Base-by-base conservation (phyloP, 2,329 filamentous ascomycete species). In the Grosmannia clavigera region DNA sequence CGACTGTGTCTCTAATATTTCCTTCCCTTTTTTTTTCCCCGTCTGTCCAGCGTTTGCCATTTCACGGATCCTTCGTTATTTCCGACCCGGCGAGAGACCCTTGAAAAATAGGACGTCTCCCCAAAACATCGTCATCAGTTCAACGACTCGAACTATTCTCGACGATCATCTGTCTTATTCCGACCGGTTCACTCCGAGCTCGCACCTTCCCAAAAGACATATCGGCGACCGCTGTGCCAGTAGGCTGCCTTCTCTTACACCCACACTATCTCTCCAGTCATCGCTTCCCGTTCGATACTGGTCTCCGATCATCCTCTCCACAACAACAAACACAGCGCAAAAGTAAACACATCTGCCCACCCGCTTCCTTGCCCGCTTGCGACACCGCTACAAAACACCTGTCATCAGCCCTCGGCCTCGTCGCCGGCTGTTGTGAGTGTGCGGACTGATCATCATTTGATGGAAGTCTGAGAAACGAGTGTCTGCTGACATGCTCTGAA, bases 351-450 rank as follows among this genome's bases (percentile, higher is more conserved):
- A 19, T 16, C 16, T 40, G 19, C 52, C n/a, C 22, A 35, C 55
- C 25, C 5, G 25, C 38, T 12, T 53, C 31, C 40, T 55, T n/a
- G 10, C 40, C 56, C 29, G 40, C 22, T 38, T 4, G n/a, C 33
- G 33, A 46, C 57, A 46, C 16, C 29, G 12, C 14, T 33, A 11
- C 7, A 58, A 40, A 52, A 64, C 64, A 63, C 58, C 53, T 60
- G 55, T 63, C 64, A 64, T 62, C 64, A 64, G 63, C 60, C 61
- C 38, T 61, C 64, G 64, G 62, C 64, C 3, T 25, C 57, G 63
- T 65, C 64, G 63, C 60, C 60, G 64, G 61, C 64, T 65, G 64
- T 62, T 65, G 61, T 61, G 62, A 64, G 64, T 65, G 64, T 65
- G 64, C 61, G 55, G 56, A 57, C 59, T 59, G 55, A 19, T 58